Base-by-base conservation (phyloP, 805 yeast genomes). In the Candida nanaspora region DNA sequence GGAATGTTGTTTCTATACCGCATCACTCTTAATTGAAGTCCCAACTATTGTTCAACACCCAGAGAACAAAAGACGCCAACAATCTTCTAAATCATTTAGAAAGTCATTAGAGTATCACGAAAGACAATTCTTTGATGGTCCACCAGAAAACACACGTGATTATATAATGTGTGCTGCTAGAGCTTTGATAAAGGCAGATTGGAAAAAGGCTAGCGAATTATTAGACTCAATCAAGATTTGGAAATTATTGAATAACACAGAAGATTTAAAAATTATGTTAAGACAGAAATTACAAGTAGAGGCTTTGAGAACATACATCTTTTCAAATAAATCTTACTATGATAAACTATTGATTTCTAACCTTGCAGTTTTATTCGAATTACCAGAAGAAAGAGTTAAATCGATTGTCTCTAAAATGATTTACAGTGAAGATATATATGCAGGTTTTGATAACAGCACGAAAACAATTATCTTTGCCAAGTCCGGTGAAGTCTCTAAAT, bases 101-200 rank as follows among this genome's bases (percentile, higher is more conserved):
- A 80, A 95, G 60, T 78, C 85, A 62, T 74, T 93, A 51, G 98
- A 93, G 61, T 85, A 82, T 69, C 88, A 86, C 58, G 96, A 89
- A 60, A 83, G 91, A 65, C 96, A 89, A 63, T 83, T 83, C 43
- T 93, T 91, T 73, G 86, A 87, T 47, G 98, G 98, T 34, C 98
- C 98, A 37, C 96, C 98, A 41, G 98, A 93, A 68, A 86, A 89
- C 62, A 85, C 94, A 35, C 82, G 94, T 56, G 99, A 93, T 63
- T 86, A 78, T 65, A 82, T 93, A 52, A 81, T 91, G 74, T 86
- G 85, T 62, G 95, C 97, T 37, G 94, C 97, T 33, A 81, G 81
- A 65, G 78, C 86, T 26, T 77, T 93, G 63, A 86, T 85, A 59
- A 76, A 75, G 52, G 96, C 97, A 50, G 86, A 91, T 58, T 93